phyloP scores from a whole-genome alignment of 192 early-diverging fungal genomes.

The Backusella westeae region DNA sequence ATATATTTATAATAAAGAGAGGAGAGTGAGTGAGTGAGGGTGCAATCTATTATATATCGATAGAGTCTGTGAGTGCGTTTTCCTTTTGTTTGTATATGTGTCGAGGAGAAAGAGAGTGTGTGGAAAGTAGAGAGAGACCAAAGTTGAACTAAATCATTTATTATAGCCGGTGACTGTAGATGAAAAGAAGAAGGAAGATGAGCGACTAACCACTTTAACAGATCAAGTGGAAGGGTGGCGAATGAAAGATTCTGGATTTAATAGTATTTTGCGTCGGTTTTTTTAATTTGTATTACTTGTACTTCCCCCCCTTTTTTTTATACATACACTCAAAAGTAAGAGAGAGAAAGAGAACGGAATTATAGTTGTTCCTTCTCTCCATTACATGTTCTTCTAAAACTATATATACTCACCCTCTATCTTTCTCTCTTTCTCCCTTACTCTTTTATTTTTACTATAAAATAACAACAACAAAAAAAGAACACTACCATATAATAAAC shows the following conservation, averaged over 20 bases:
- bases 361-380: background rate
- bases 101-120: background rate
- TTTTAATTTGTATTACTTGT: slow-evolving; percentile 8
- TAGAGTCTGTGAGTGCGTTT: background rate
- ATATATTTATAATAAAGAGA: background rate
- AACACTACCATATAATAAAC: background rate
- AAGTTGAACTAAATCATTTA: background rate
- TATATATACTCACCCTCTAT: background rate
- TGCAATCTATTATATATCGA: background rate
- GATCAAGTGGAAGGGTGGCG: slow-evolving; percentile 19
- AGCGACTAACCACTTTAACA: background rate
- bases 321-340: background rate
- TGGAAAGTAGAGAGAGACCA: background rate
- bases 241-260: slow-evolving; percentile 16
- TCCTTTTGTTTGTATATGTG: background rate
- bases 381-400: background rate
- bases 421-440: background rate
- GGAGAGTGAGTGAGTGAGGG: background rate
- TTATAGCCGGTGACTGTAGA: slow-evolving; percentile 8
- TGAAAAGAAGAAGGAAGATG: slow-evolving; percentile 14
- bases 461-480: too few species aligned
- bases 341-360: background rate
- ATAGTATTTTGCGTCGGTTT: slow-evolving; percentile 18
- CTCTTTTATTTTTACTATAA: background rate
- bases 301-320: background rate